Evolutionary conservation across 179 eudicot species (phyloP), one percentile per base, ranked within the genome.

Genomic region (Camellia oleifera): DNA sequence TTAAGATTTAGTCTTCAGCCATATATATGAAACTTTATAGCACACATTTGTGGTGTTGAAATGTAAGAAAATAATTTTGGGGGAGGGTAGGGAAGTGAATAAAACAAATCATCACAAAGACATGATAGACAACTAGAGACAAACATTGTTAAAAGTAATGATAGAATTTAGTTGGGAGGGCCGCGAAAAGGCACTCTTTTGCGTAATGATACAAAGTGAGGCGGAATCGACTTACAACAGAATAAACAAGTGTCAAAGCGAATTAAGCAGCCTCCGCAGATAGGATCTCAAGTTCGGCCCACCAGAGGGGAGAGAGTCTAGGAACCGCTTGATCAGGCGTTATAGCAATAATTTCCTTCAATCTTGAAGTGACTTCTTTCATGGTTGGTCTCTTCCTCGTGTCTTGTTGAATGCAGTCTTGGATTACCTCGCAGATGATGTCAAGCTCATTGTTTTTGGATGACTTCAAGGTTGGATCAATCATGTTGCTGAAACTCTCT

Each of bases 251-350:
- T 44, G 3, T 4, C 11, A 2, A 9, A 48, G 78, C 20, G 12
- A 60, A 71, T 86, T 84, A 93, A 77, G 93, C 57, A 14, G 92
- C 93, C 87, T 96, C 99, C 1, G 87, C 86, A 0, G 99, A 96
- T 73, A 96, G 82, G 84, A 96, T 91, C 91, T 96, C 99, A 3
- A 96, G 98, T 80, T 96, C 99, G 20, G 98, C 98, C 98, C 98
- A 93, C 98, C 98, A 93, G 11, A 93, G 98, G 13, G 98, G 98
- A 65, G 98, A 93, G 53, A 93, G 93, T 69, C 98, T 88, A 11
- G 99, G 97, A 18, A 85, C 88, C 45, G 98, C 99, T 7, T 87
- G 85, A 3, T 94, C 99, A 3, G 98, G 92, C n/a, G 96, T 69
- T 52, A 94, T 82, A 2, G 81, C 79, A 52, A 94, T 84, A n/a